Base-by-base conservation (phyloP, 495 filamentous ascomycete species). In the Penicillium angulare region DNA sequence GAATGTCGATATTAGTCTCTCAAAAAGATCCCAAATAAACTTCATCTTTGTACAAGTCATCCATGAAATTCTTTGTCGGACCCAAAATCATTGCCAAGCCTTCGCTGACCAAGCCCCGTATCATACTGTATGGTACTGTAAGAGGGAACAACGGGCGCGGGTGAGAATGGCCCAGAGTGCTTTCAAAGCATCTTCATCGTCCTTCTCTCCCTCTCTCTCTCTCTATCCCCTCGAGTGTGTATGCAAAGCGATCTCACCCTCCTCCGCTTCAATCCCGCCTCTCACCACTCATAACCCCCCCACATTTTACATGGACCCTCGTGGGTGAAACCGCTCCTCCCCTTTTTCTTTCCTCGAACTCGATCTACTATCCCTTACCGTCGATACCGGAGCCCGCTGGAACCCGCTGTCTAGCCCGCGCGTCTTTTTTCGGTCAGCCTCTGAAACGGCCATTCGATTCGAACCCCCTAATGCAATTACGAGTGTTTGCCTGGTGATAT, bases 291-390 rank as follows among this genome's bases (percentile, higher is more conserved):
- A n/a, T 24, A 33, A 49, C 21, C 46, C 35, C 52, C 41, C 50
- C 39, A 42, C 27, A 50, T 47, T 44, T 57, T 43, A 38, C 31
- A 59, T 66, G 60, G 55, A 53, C 55, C 60, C 58, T 56, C 42
- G 63, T 57, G 53, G 53, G 56, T 64, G 48, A 57, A 24, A 38
- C 35, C 29, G 33, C 18, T 47, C 35, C 45, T 33, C 52, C 29
- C 47, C 39, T 48, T 24, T 39, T 18, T 34, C 27, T 16, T 44
- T 18, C 27, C 10, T 17, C 27, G 33, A 16, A 24, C 9, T 48
- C 45, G 27, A 26, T 23, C 43, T 20, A 26, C 27, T 31, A 31
- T 23, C 43, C 31, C 27, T 32, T 34, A 33, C 43, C 43, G 29
- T 43, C 38, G 17, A 47, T 21, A 38, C 36, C 43, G 43, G 34